Conservation (phyloP, 257 asterid species). For the Solanum rostratum region DNA sequence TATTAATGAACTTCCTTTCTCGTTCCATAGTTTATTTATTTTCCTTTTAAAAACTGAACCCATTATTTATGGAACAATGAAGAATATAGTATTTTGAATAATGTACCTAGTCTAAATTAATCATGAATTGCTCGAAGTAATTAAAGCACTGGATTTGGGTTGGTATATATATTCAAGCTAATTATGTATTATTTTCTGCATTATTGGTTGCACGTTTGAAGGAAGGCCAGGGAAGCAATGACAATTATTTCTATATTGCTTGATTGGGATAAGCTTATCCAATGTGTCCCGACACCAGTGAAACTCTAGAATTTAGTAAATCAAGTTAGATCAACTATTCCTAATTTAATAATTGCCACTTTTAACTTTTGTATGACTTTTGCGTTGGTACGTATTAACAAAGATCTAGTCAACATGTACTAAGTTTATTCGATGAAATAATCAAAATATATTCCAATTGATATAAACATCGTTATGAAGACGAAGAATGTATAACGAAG, state of each 20-base stretch:
- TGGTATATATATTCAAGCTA: background rate
- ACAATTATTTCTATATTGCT: background rate
- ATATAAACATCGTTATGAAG: too few species aligned
- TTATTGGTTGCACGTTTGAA: background rate
- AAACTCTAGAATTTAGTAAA: background rate
- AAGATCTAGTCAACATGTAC: background rate
- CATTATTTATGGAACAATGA: background rate
- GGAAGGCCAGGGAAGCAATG: background rate
- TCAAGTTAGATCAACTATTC: background rate
- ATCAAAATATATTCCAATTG: too few species aligned
- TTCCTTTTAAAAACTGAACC: background rate
- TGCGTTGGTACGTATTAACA: background rate
- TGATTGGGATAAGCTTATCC: background rate
- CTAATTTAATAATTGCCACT: background rate
- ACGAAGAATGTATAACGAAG: background rate
- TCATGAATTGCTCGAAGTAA: background rate
- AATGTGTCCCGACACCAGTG: background rate
- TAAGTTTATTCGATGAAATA: background rate
- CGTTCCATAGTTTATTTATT: background rate
- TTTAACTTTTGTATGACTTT: background rate
- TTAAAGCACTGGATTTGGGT: background rate
- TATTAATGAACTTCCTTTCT: background rate
- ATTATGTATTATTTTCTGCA: background rate
- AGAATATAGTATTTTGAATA: background rate
- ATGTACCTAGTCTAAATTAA: background rate